Percentiles rank a stretch among this genome's conserved stretches.
Conservation (phyloP, 2,329 filamentous ascomycete genomes). For the Rutstroemia sp. region DNA sequence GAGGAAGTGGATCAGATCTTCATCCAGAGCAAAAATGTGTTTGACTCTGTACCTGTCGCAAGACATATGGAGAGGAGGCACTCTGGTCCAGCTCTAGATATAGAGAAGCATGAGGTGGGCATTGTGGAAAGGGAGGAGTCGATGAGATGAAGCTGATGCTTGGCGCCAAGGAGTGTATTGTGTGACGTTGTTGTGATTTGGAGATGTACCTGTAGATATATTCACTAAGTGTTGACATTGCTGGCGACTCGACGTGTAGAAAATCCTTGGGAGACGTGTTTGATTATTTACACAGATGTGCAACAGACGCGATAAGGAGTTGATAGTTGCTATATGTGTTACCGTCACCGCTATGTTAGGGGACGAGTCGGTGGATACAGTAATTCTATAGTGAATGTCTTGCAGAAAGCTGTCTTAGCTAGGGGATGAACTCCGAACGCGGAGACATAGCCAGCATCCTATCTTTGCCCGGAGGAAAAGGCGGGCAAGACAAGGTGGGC, state of each 20-base stretch:
- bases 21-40: slow-evolving; percentile 1
- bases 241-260: background rate
- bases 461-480: no score
- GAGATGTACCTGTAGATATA: no score
- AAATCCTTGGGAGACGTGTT: background rate
- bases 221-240: background rate
- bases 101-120: background rate
- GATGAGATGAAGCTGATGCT: background rate
- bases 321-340: background rate
- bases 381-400: no score
- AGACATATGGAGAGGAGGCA: background rate
- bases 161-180: background rate
- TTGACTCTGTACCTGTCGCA: slow-evolving; percentile 1
- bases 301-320: background rate
- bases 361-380: no score
- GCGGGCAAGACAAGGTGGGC: no score
- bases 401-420: no score
- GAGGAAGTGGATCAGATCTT: slow-evolving; percentile 27
- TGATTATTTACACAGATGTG: background rate
- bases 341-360: no score
- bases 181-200: no score
- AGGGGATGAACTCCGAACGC: no score
- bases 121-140: background rate
- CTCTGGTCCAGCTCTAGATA: background rate
- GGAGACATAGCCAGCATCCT: no score